Base-by-base conservation (phyloP, 176 grass and related monocot species). In the Puccinellia tenuiflora region DNA sequence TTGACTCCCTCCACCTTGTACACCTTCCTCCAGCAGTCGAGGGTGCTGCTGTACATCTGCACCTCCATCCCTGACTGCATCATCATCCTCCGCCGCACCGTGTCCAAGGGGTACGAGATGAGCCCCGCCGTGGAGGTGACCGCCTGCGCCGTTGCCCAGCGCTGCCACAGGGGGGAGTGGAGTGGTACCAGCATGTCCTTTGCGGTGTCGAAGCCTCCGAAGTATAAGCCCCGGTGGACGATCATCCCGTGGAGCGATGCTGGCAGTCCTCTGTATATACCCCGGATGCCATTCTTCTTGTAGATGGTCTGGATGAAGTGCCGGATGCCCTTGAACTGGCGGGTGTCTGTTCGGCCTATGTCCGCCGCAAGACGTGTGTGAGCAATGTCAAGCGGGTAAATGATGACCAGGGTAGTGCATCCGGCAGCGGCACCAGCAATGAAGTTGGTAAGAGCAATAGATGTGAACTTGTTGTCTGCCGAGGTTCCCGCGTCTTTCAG, bases 301-400 rank as follows among this genome's bases (percentile, higher is more conserved):
- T 99, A 92, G 25, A 96, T 87, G 15, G 97, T 96, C 30, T 85
- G 89, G n/a, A 96, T 83, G 80, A 99, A 99, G 81, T 99, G 93
- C 33, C 69, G 77, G 60, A 99, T 99, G 70, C 97, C 97, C 65
- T 80, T 93, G 89, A 99, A 99, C 73, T 99, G 97, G 39, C 97
- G 97, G 35, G 78, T 85, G 25, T 88, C 91, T 9, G 85, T 90
- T 43, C 53, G 72, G 17, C 97, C 97, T 9, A 99, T 56, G 68
- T 99, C 97, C 28, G 97, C 97, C 28, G 97, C 97, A 60, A 96
- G 88, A 34, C 97, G 93, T 14, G 97, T 99, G 57, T 99, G 97
- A 20, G 97, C 91, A 24, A 99, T 99, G 82, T 99, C 97, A 5
- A 99, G 90, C 4, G 97, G 97, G 50, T 99, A 99, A 52, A 96